A percentile compares a stretch with the other conserved stretches of the same genome.
phyloP scores from a whole-genome alignment of 1,139 yeast species.

The Kodamaea fungicola region DNA sequence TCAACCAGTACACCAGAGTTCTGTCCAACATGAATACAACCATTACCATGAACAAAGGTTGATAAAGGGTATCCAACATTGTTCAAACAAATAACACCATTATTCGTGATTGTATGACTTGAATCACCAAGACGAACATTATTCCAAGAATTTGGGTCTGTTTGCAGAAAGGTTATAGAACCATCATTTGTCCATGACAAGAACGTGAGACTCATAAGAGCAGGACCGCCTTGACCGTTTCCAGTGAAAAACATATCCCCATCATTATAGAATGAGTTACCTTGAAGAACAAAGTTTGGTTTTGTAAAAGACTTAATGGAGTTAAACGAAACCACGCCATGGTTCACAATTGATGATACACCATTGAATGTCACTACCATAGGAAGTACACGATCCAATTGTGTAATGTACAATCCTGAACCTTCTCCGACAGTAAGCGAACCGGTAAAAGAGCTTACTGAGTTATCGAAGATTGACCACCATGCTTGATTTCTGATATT shows the following conservation, averaged over 20 bases:
- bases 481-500: constrained; percentile 24
- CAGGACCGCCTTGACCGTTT: constrained; percentile 16
- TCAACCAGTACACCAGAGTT: constrained; percentile 8
- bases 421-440: constrained; percentile 19
- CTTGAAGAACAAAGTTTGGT: constrained; percentile 18
- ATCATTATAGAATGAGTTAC: constrained; percentile 21
- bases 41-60: constrained; percentile 12
- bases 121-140: constrained; percentile 18
- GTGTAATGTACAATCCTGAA: constrained; percentile 22
- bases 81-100: constrained; percentile 13
- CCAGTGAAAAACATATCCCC: constrained; percentile 29
- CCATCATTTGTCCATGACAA: constrained; percentile 12
- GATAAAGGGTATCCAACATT: constrained; percentile 10
- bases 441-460: constrained; percentile 22
- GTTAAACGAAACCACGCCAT: constrained; percentile 13
- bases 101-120: constrained; percentile 14
- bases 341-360: constrained; percentile 7
- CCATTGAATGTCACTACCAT: constrained; percentile 8
- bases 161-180: constrained; percentile 21
- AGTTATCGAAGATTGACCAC: constrained; percentile 32
- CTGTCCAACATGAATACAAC: constrained; percentile 13
- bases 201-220: constrained; percentile 16
- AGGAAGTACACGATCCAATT: constrained; percentile 6
- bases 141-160: constrained; percentile 15
- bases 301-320: constrained; percentile 10